Conservation (phyloP, 1,284 basidiomycete species). For the Fistulina hepatica region DNA sequence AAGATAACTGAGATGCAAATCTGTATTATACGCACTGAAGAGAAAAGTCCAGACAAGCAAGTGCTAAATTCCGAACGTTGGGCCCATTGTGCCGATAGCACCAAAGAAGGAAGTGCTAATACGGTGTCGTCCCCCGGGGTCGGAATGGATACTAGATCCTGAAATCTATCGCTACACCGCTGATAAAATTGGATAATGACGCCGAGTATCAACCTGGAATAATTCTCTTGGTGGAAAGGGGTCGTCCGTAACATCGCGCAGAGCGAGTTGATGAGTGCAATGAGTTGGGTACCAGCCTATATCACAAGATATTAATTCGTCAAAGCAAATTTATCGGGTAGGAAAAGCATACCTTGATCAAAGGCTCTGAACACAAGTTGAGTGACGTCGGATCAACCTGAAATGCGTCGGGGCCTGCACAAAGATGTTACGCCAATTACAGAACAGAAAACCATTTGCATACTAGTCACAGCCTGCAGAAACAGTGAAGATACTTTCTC, state of each 20-base stretch:
- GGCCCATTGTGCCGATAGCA: slow-evolving; percentile 78
- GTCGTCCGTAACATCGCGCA: slow-evolving; percentile 88
- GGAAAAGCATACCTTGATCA: slow-evolving; percentile 59
- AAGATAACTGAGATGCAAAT: slow-evolving; percentile 2
- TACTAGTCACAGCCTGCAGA: slow-evolving; percentile 76
- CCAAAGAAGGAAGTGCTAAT: slow-evolving; percentile 28
- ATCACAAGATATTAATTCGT: slow-evolving; percentile 5
- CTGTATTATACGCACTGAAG: slow-evolving; percentile 25
- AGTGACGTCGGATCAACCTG: slow-evolving; percentile 61
- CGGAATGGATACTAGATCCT: slow-evolving; percentile 51
- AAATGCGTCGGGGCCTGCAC: slow-evolving; percentile 71
- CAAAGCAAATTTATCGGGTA: slow-evolving; percentile 2
- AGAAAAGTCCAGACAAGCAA: slow-evolving; percentile 55
- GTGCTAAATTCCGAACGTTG: slow-evolving; percentile 70
- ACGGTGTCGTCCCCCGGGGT: slow-evolving; percentile 28
- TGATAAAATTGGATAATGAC: slow-evolving; percentile 97
- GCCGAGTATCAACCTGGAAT: slow-evolving; percentile 88
- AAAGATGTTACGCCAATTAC: background rate
- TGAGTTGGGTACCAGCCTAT: slow-evolving; percentile 74
- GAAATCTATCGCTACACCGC: slow-evolving; percentile 81
- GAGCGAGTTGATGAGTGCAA: slow-evolving; percentile 86
- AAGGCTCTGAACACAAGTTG: slow-evolving; percentile 54
- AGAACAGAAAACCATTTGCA: slow-evolving; percentile 12
- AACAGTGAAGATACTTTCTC: slow-evolving; percentile 88
- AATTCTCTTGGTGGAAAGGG: slow-evolving; percentile 94